Evolutionary conservation across 345 rosid species (phyloP).

Genomic region (Pelargonium nanum): DNA sequence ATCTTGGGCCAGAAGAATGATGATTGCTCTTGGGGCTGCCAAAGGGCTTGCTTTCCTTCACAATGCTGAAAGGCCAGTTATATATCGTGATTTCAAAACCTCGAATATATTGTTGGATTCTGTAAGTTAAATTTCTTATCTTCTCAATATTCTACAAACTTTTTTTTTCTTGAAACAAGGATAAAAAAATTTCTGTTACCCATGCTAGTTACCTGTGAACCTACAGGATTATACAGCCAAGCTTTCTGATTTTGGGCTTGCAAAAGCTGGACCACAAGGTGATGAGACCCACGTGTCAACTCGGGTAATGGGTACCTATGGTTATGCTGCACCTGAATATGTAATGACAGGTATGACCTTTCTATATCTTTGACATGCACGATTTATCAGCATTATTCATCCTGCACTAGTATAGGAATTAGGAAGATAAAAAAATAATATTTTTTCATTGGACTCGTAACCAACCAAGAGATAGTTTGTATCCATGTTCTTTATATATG

Average conservation of each 20-base stretch:
- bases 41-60: slow-evolving; percentile 98
- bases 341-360: slow-evolving; percentile 79
- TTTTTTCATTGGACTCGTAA: not conserved
- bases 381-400: not conserved
- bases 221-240: slow-evolving; percentile 87
- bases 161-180: slow-evolving; percentile 3
- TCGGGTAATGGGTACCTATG: slow-evolving; percentile 95
- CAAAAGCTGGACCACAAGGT: slow-evolving; percentile 98
- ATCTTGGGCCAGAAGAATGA: slow-evolving; percentile 85
- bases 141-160: slow-evolving; percentile 2
- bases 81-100: slow-evolving; percentile 92
- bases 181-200: not conserved
- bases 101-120: slow-evolving; percentile 91
- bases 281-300: slow-evolving; percentile 96
- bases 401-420: not conserved
- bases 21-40: slow-evolving; percentile 98
- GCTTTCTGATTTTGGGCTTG: slow-evolving; percentile 96
- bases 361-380: slow-evolving; percentile 2
- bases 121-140: slow-evolving; percentile 29
- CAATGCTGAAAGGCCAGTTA: slow-evolving; percentile 90
- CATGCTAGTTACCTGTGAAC: slow-evolving; percentile 15
- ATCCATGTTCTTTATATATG: too few species aligned
- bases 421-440: not conserved
- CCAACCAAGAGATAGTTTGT: not conserved
- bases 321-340: slow-evolving; percentile 96